Evolutionary conservation across 805 yeast genomes (phyloP), one percentile per base, ranked within the genome.

Genomic region (Metschnikowia dekortorum): DNA sequence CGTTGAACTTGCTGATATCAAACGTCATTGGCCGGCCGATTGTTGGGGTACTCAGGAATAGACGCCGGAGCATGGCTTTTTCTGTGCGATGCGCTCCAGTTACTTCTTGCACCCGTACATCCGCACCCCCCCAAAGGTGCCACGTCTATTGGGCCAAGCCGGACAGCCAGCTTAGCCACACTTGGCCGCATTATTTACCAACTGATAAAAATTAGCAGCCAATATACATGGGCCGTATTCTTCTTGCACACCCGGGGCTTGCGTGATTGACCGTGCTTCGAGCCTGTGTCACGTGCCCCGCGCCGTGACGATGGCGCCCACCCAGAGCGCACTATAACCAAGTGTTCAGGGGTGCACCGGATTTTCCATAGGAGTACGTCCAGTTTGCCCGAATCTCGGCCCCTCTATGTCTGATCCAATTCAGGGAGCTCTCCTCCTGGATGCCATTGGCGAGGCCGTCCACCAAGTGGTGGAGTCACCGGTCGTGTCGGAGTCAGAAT

Each of bases 1-100:
- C 61, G 38, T 64, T 62, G 55, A 57, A 71, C 41, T 69, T 71
- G 18, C 65, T 64, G 38, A 57, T 48, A 39, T 65, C 63, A 28
- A 63, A 50, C 10, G 57, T 44, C 57, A 55, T 55, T 28, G 53
- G 13, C 43, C 11, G 33, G 43, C 34, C 26, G 43, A 14, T 39
- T 13, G n/a, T 26, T 26, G 10, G 50, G 30, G 40, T 40, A n/a
- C 16, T 44, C 34, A 28, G 16, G 46, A 35, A 35, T 33, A 44
- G 26, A 22, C 40, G 46, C 46, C 46, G 46, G 33, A 35, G 34
- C 46, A 44, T 44, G 46, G 47, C 41, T 37, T 37, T 36, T 44
- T 44, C 18, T 28, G 8, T 29, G 43, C 43, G 43, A 28, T 39
- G 43, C 34, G 14, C 22, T 16, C 6, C 14, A 14, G 33, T 14